These are phyloP conservation scores for Cutaneotrichosporon cutaneum DNA, from an alignment of 1,284 basidiomycete genomes.

Conservation along the genomic window DNA sequence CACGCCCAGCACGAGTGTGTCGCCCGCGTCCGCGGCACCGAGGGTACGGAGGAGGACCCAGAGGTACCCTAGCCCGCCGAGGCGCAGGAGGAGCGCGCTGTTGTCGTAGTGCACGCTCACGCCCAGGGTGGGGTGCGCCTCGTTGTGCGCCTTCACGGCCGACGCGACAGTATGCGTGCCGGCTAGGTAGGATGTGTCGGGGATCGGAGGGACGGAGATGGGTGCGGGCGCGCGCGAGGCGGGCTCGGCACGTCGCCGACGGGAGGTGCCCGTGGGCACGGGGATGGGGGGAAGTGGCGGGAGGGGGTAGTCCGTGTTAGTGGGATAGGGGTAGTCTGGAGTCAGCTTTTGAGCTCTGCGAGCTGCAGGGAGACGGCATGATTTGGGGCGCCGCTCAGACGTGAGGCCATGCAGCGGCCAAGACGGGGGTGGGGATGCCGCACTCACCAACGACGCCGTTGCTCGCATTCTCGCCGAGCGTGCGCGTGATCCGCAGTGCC, in stretches of 20 bases:
- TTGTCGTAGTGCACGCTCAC: conserved; percentile 7
- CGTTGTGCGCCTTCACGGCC: conserved; percentile 14
- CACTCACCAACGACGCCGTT: conserved; percentile 15
- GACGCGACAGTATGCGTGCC: conserved; percentile 1
- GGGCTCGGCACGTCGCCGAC: conserved; percentile 10
- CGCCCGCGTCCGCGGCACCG: conserved; percentile 1
- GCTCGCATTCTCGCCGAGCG: conserved; percentile 13
- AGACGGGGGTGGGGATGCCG: no score
- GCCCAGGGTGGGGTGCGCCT: neutral
- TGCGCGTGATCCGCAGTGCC: conserved; percentile 13
- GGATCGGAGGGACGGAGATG: conserved; percentile 10
- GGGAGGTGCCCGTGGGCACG: conserved; percentile 12
- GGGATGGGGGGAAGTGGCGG: conserved; percentile 25
- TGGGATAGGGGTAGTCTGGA: conserved; percentile 25
- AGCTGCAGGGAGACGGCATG: neutral
- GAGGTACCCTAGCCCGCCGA: conserved; percentile 8
- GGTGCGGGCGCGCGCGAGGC: conserved; percentile 5
- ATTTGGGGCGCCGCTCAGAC: no score
- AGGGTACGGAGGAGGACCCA: conserved; percentile 16
- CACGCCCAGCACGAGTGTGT: conserved; percentile 13
- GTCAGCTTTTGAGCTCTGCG: neutral
- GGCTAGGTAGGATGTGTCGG: conserved; percentile 1
- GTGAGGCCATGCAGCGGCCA: no score
- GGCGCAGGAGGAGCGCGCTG: conserved; percentile 15
- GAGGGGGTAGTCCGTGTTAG: conserved; percentile 19